phyloP scores from a whole-genome alignment of 257 asterid species.

The Jacaranda copaia region DNA sequence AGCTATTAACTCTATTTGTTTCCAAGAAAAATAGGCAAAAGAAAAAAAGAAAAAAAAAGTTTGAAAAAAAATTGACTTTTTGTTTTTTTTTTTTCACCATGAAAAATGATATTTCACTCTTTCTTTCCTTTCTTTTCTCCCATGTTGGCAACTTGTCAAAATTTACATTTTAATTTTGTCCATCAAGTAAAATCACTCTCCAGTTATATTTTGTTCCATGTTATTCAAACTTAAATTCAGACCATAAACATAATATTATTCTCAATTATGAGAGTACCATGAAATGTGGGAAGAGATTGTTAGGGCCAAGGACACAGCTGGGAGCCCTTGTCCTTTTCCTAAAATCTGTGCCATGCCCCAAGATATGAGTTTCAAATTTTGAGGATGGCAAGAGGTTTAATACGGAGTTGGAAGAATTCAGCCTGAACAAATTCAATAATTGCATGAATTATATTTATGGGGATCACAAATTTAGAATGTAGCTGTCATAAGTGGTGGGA shows the following conservation, averaged over 20 bases:
- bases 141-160: neutral
- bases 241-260: neutral
- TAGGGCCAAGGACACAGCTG: slow-evolving; percentile 51
- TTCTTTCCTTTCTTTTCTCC: neutral
- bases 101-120: neutral
- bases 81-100: neutral
- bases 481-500: slow-evolving; percentile 66
- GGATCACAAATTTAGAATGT: slow-evolving; percentile 55
- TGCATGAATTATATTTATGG: slow-evolving; percentile 46
- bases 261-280: slow-evolving; percentile 41
- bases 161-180: neutral
- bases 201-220: neutral
- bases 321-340: slow-evolving; percentile 60
- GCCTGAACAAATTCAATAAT: slow-evolving; percentile 57
- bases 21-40: neutral
- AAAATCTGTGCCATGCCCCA: slow-evolving; percentile 57
- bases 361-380: slow-evolving; percentile 59
- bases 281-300: slow-evolving; percentile 41
- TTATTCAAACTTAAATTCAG: slow-evolving; percentile 16
- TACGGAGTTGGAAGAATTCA: slow-evolving; percentile 44
- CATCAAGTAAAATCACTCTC: neutral
- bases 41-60: neutral
- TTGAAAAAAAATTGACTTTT: neutral
- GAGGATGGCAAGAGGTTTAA: slow-evolving; percentile 47
- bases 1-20: neutral